Evolutionary conservation across 1,139 yeast species (phyloP), one percentile per base, ranked within the genome.

Genomic region (Pichia sp.): DNA sequence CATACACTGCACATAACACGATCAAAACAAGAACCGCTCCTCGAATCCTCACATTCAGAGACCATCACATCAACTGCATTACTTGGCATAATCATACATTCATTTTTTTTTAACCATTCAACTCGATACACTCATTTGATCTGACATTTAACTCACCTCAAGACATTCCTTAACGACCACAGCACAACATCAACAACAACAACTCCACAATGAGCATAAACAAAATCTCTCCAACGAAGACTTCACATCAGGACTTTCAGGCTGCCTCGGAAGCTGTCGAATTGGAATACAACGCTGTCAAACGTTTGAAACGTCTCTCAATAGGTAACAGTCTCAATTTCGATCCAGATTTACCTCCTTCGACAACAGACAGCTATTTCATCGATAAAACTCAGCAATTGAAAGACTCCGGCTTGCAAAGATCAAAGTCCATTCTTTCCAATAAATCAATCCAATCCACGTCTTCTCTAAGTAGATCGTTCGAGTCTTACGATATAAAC

Each of bases 271-370:
- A 60, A 33, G 67, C 68, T 3, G 66, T 66, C 17, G 81, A 78
- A 58, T 79, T 75, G 58, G 83, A 79, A 58, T 75, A 77, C 64
- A 75, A 75, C 62, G 75, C 76, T 69, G 83, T 79, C 56, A 77
- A 80, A 32, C 81, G 82, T 14, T 67, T 79, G 52, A 79, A 79
- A 59, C 67, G 84, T 48, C 65, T 78, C 21, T 75, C 81, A 8
- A 76, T 79, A 15, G 83, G 83, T 14, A 72, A 76, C 58, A 62
- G 73, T 61, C 69, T 79, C 70, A 72, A 68, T 53, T 76, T 72
- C 53, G 83, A 79, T 55, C 83, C 83, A 3, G 84, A 79, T 58
- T 64, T 78, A 36, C 83, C 83, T 9, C 63, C 61, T 45, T 73
- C 70, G 44, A 73, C 70, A 38, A 34, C 28, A 27, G 79, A 75